Conservation (phyloP, 345 rosid species). For the Pelargonium nanum region DNA sequence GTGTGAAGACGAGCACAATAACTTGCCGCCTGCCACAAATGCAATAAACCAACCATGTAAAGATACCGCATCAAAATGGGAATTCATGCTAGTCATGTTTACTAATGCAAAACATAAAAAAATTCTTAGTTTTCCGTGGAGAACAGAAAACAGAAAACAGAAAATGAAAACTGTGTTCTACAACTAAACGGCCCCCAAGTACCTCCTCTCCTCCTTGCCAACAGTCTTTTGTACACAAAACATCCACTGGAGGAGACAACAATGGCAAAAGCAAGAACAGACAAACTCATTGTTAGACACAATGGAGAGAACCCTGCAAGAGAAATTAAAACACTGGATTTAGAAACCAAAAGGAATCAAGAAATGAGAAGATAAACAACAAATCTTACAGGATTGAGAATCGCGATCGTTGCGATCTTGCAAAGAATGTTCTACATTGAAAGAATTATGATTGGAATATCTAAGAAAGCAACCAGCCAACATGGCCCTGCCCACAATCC, state of each 20-base stretch:
- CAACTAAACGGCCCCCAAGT: neutral
- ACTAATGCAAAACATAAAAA: too few relatives aligned
- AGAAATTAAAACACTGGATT: too few relatives aligned
- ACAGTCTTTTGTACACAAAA: constrained; percentile 31
- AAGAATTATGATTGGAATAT: constrained; percentile 45
- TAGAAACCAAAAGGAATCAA: too few relatives aligned
- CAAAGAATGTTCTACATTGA: constrained; percentile 1
- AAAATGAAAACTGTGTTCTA: too few relatives aligned
- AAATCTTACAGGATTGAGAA: neutral
- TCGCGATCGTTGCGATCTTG: neutral
- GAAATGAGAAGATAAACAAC: neutral
- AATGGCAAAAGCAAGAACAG: constrained; percentile 13
- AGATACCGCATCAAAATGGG: neutral
- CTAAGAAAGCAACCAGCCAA: constrained; percentile 56
- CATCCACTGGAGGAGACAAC: constrained; percentile 36
- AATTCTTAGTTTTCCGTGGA: too few relatives aligned
- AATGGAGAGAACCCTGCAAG: too few relatives aligned
- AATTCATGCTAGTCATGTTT: too few relatives aligned
- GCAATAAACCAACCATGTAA: too few relatives aligned
- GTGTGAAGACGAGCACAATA: neutral
- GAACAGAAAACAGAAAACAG: too few relatives aligned
- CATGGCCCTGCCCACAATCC: constrained; percentile 38
- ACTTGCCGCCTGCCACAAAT: neutral
- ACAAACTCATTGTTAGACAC: neutral
- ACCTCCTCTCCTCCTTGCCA: constrained; percentile 24